A percentile compares a stretch with the other conserved stretches of the same genome.
phyloP scores from a whole-genome alignment of 164 flowering plant species.

The Santalum album region DNA sequence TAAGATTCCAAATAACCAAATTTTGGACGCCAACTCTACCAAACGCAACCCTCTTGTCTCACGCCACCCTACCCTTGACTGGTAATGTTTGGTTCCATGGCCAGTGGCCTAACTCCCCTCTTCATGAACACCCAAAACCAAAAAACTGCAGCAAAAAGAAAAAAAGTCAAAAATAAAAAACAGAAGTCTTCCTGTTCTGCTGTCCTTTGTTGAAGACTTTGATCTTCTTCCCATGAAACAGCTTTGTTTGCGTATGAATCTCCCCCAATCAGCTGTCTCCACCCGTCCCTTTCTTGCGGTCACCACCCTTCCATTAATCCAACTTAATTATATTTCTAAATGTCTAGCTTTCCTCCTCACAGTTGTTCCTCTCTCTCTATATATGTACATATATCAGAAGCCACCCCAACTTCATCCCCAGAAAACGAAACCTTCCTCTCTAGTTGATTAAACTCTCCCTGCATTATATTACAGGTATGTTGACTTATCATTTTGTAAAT shows the following conservation, averaged over 20 bases:
- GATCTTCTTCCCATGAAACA: background rate
- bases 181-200: background rate
- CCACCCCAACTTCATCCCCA: background rate
- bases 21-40: background rate
- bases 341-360: background rate
- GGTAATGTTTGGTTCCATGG: background rate
- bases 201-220: background rate
- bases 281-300: background rate
- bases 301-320: background rate
- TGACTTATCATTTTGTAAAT: no score
- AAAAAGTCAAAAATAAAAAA: no score
- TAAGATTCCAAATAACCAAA: no score
- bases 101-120: constrained; percentile 1
- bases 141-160: no score
- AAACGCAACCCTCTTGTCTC: background rate
- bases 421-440: no score
- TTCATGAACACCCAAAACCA: background rate
- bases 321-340: background rate
- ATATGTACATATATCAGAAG: background rate
- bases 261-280: background rate
- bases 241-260: background rate
- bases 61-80: background rate
- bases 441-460: no score
- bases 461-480: no score
- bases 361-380: no score